Evolutionary conservation across 2,329 filamentous ascomycete genomes (phyloP).

Genomic region (Cytospora chrysosperma): DNA sequence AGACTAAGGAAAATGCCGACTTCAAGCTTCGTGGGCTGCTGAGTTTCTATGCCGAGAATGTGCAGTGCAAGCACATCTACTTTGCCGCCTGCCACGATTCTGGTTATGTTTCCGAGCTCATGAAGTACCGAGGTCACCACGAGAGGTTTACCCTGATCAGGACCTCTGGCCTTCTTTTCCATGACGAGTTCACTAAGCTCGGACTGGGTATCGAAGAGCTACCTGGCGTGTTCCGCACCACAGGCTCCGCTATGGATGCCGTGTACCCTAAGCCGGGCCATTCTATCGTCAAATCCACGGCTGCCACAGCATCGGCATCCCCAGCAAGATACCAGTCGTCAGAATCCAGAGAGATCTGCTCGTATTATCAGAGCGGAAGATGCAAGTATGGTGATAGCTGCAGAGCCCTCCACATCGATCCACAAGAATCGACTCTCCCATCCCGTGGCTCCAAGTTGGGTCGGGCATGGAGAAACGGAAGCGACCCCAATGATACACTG

Average conservation of each 20-base stretch:
- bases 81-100: conserved; percentile 63
- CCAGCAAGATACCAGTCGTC: conserved; percentile 4
- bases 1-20: conserved; percentile 58
- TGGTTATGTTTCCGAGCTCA: conserved; percentile 57
- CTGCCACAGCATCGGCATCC: background rate
- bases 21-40: conserved; percentile 55
- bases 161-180: conserved; percentile 45
- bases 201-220: conserved; percentile 51
- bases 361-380: conserved; percentile 31
- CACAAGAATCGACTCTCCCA: background rate
- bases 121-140: conserved; percentile 47
- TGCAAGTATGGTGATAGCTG: conserved; percentile 33
- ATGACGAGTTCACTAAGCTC: conserved; percentile 52
- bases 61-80: conserved; percentile 63
- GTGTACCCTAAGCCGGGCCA: conserved; percentile 18
- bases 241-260: conserved; percentile 17
- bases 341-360: conserved; percentile 29
- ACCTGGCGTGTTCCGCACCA: conserved; percentile 48
- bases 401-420: conserved; percentile 30
- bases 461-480: conserved; percentile 12
- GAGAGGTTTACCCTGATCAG: conserved; percentile 56
- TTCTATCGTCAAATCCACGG: background rate
- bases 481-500: conserved; percentile 20
- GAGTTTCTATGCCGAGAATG: conserved; percentile 54
- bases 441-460: conserved; percentile 3